phyloP scores from a whole-genome alignment of 208 protist genomes.

The Crithidia acanthocephali region DNA sequence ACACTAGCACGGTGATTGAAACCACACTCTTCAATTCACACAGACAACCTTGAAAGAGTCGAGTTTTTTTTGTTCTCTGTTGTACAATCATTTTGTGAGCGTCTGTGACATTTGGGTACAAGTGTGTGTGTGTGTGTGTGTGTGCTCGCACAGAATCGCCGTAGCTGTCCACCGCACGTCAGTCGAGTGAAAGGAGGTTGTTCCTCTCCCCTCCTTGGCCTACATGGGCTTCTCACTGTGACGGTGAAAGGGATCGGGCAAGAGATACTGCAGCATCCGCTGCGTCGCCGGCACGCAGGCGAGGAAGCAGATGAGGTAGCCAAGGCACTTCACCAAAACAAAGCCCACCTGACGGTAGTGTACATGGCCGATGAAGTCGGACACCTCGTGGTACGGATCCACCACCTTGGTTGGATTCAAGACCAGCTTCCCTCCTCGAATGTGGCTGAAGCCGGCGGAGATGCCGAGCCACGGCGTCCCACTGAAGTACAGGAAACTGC shows the following conservation, averaged over 20 bases:
- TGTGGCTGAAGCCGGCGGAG: conserved; percentile 62
- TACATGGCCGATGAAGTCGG: conserved; percentile 74
- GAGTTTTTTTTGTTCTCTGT: no score
- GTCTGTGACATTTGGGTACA: no score
- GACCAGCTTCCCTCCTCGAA: conserved; percentile 69
- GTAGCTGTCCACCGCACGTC: no score
- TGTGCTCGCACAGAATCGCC: no score
- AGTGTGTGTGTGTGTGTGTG: no score
- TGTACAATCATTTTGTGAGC: no score
- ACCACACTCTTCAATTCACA: no score
- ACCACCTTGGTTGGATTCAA: conserved; percentile 72
- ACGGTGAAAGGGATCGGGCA: conserved; percentile 78
- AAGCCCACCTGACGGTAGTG: conserved; percentile 85
- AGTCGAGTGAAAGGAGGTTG: no score
- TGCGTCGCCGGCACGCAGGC: conserved; percentile 78
- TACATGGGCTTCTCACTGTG: conserved; percentile 60
- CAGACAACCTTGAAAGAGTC: no score
- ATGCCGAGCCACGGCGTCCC: conserved; percentile 85
- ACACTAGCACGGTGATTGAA: no score
- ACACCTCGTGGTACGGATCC: conserved; percentile 65
- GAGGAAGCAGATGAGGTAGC: conserved; percentile 61
- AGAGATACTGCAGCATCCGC: conserved; percentile 58
- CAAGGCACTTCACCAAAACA: conserved; percentile 65
- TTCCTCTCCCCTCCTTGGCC: background rate
- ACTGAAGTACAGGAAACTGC: conserved; percentile 84